Base-by-base conservation (phyloP, 768 basidiomycete genomes). In the Leccinum obscurum region DNA sequence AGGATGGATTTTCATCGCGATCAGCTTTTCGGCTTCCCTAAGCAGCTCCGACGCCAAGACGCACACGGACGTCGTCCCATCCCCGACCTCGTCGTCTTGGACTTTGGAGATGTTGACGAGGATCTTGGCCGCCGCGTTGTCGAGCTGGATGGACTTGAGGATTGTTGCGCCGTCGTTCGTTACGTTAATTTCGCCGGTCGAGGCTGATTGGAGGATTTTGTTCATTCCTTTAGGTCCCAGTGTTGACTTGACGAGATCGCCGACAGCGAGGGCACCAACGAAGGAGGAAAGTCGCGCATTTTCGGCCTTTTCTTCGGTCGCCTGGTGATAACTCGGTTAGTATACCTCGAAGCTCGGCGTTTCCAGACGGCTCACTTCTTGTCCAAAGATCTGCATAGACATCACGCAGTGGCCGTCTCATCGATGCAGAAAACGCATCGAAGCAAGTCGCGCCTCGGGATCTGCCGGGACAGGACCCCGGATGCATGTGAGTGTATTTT, bases 191-290 rank as follows among this genome's bases (percentile, higher is more conserved):
- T 95, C 92, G 6, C 94, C 93, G 0, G 89, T 85, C 6, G 94
- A 92, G 2, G 76, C 86, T 2, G 93, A 95, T 75, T 95, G 96
- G 15, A 99, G 85, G 63, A 99, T 98, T 81, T 98, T 98, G 87
- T 98, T 98, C 96, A 98, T 99, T 57, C 97, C 97, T 76, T 99
- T 98, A 24, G 97, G 97, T 9, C 97, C 97, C 3, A 99, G 84
- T 8, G 97, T 99, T 1, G 95, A 96, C 78, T 98, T 98, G 70
- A 99, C 96, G 65, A 99, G 87, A 79, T 99, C 97, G 48, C 97
- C 97, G 35, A 99, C 83, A 0, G 97, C 97, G 66, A 97, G 86
- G 6, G 97, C 96, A 35, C 97, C 97, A 57, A 99, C 92, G 75
- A 99, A 99, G 3, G 94, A 96, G 4, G 95, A 95, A 65, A 99